Base-by-base conservation (phyloP, 257 asterid genomes). In the Plantago ovata region DNA sequence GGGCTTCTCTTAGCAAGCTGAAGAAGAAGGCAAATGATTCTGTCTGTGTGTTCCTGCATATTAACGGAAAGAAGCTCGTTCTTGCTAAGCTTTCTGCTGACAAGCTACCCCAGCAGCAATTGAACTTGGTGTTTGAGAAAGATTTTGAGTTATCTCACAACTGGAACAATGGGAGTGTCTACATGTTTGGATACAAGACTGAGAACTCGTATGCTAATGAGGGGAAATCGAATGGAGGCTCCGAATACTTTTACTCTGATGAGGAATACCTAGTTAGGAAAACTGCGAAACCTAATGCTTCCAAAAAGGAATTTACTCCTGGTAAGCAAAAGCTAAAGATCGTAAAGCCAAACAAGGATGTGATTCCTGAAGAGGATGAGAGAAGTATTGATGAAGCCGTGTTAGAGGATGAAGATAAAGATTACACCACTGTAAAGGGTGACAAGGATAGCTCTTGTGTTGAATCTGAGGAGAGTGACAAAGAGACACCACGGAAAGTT, bases 401-500 rank as follows among this genome's bases (percentile, higher is more conserved):
- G 58, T 53, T 41, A 6, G 58, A 32, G 58, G 58, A 82, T 42
- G 86, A 60, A 7, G 84, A 65, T 44, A 79, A 65, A 1, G 79
- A 61, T 7, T 80, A 72, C 64, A 73, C 78, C 28, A 71, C 68
- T 83, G 86, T 71, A 74, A 9, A 19, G 53, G 20, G 13, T 55
- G 89, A 67, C 42, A 80, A 72, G 11, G 86, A 75, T 48, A 73
- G 68, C 19, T 71, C 83, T 54, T 83, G 61, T 10, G 84, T 77
- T 13, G 84, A 79, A 13, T 72, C 84, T 28, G 84, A 63, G 40
- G 90, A 82, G 24, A 73, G 79, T 21, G 95, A 80, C 14, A 94
- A 92, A 62, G 98, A 84, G 75, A 88, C 95, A 0, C 95, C 91
- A 7, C 76, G 77, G 76, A 92, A 87, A 95, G 90, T 68, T 57